Evolutionary conservation across 2,329 filamentous ascomycete genomes (phyloP).

Genomic region (Fonsecaea monophora): DNA sequence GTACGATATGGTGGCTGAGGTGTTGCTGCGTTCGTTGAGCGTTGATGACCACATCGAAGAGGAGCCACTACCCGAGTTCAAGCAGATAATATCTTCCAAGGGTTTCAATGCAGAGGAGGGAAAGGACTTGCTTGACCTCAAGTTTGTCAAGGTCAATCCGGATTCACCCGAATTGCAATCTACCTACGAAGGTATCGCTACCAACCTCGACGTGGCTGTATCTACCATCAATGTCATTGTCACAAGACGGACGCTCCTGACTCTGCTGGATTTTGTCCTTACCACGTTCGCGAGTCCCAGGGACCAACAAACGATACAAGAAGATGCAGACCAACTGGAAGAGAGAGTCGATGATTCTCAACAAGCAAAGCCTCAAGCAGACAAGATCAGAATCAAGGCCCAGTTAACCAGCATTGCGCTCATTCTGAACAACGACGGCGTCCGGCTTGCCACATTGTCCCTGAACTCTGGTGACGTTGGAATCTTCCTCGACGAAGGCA

Average conservation of each 20-base stretch:
- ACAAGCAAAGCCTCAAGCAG: slow-evolving; percentile 44
- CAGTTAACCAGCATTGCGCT: slow-evolving; percentile 91
- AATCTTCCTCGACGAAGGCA: slow-evolving; percentile 82
- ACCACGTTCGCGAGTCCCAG: slow-evolving; percentile 80
- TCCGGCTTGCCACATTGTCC: slow-evolving; percentile 88
- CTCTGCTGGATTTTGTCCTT: slow-evolving; percentile 90
- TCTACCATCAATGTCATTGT: slow-evolving; percentile 97
- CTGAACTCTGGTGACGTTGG: slow-evolving; percentile 91
- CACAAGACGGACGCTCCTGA: slow-evolving; percentile 89
- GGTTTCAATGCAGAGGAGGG: slow-evolving; percentile 71
- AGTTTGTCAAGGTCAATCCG: slow-evolving; percentile 86
- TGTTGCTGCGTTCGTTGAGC: slow-evolving; percentile 82
- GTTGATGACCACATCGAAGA: slow-evolving; percentile 95
- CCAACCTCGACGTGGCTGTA: slow-evolving; percentile 86
- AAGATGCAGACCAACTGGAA: slow-evolving; percentile 50
- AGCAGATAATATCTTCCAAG: slow-evolving; percentile 95
- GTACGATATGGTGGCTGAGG: slow-evolving; percentile 92
- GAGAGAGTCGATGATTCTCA: slow-evolving; percentile 25
- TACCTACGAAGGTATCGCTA: slow-evolving; percentile 90
- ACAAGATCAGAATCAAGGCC: slow-evolving; percentile 91
- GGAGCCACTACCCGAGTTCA: slow-evolving; percentile 86
- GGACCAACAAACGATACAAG: slow-evolving; percentile 44
- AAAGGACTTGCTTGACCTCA: slow-evolving; percentile 83
- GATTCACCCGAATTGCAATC: slow-evolving; percentile 92
- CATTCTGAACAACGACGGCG: slow-evolving; percentile 96